These are phyloP conservation scores for Heliamphora pulchella DNA, from an alignment of 179 eudicot species.

Conservation along the genomic window DNA sequence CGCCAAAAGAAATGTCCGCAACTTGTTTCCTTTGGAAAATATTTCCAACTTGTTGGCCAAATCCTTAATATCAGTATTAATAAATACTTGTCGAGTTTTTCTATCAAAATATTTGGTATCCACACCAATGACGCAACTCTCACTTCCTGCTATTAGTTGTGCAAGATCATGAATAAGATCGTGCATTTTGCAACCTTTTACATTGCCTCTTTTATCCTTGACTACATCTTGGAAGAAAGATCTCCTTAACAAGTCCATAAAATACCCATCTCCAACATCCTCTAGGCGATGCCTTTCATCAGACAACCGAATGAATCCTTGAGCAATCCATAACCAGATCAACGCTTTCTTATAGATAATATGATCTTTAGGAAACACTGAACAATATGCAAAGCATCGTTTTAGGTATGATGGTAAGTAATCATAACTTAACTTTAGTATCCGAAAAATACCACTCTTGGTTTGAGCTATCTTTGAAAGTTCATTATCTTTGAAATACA, in stretches of 20 bases:
- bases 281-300: background rate
- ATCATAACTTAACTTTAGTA: slow-evolving; percentile 33
- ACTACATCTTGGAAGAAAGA: slow-evolving; percentile 14
- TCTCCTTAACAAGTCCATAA: slow-evolving; percentile 6
- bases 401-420: slow-evolving; percentile 21
- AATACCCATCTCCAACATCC: slow-evolving; percentile 22
- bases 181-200: slow-evolving; percentile 21
- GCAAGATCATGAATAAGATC: slow-evolving; percentile 26
- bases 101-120: too few species aligned
- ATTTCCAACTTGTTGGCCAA: too few species aligned
- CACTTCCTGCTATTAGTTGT: slow-evolving; percentile 10
- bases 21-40: too few species aligned
- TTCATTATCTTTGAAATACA: background rate
- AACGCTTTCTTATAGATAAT: background rate
- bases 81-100: too few species aligned
- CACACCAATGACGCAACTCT: background rate
- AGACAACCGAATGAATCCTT: slow-evolving; percentile 16
- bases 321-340: slow-evolving; percentile 34
- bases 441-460: background rate
- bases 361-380: slow-evolving; percentile 24
- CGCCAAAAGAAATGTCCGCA: too few species aligned
- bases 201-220: background rate
- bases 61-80: too few species aligned
- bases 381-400: slow-evolving; percentile 32
- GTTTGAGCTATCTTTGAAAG: background rate